A percentile compares a stretch with the other conserved stretches of the same genome.
phyloP scores from a whole-genome alignment of 129 eudicot genomes.

The Erigeron canadensis region DNA sequence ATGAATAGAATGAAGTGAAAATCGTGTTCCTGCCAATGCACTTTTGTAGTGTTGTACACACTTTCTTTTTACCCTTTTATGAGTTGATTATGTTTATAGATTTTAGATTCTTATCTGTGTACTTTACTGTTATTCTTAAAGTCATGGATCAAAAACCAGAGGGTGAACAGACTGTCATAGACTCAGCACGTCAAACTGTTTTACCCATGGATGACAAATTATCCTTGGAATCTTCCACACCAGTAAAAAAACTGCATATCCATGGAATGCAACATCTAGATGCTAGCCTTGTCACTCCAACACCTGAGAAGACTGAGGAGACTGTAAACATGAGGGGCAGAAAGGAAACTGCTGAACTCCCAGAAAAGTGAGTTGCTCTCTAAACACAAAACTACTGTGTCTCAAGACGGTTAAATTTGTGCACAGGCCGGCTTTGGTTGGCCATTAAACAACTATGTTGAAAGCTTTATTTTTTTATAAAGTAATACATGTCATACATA shows the following conservation, averaged over 20 bases:
- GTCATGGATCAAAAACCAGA: conserved; percentile 32
- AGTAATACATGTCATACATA: background rate
- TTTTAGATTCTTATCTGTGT: conserved; percentile 8
- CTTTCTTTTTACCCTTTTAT: background rate
- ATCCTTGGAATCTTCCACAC: conserved; percentile 24
- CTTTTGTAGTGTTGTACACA: background rate
- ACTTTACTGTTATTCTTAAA: conserved; percentile 6
- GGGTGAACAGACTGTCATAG: conserved; percentile 19
- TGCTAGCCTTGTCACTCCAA: conserved; percentile 42
- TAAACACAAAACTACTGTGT: background rate
- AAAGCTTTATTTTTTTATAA: background rate
- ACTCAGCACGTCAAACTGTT: background rate
- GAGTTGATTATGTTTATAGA: conserved; percentile 6
- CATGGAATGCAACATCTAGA: conserved; percentile 28
- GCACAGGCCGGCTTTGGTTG: background rate
- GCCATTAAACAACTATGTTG: background rate
- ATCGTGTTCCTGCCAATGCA: background rate
- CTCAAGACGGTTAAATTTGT: background rate
- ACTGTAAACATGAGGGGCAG: conserved; percentile 33
- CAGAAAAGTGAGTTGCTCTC: conserved; percentile 57
- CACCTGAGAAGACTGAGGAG: conserved; percentile 58
- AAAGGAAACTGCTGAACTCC: conserved; percentile 48
- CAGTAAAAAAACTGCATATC: conserved; percentile 23
- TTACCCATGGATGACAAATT: conserved; percentile 27
- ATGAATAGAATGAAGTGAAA: background rate